A percentile compares a stretch with the other conserved stretches of the same genome.
phyloP scores from a whole-genome alignment of 345 rosid genomes.

The Eucalyptus marginata region DNA sequence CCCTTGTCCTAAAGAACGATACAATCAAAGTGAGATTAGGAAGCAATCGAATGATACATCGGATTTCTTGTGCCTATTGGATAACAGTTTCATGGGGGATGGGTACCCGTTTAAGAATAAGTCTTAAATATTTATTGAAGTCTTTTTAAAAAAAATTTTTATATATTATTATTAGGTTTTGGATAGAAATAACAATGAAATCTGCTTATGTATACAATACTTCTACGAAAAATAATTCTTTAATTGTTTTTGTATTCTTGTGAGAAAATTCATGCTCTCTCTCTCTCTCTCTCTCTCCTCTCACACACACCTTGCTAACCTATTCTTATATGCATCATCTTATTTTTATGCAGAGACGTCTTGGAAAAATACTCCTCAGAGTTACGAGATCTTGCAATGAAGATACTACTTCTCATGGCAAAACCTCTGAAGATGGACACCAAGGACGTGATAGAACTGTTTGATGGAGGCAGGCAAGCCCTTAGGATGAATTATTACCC shows the following conservation, averaged over 20 bases:
- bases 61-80: background rate
- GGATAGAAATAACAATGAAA: background rate
- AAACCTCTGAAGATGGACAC: background rate
- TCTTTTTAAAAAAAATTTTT: no score
- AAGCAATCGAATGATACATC: background rate
- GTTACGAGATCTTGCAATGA: background rate
- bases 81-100: background rate
- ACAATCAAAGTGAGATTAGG: background rate
- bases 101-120: background rate
- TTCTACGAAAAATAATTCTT: no score
- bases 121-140: background rate
- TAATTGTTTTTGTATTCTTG: no score
- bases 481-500: background rate
- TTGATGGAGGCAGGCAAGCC: background rate
- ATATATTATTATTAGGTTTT: background rate
- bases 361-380: background rate
- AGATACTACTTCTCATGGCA: background rate
- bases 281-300: background rate
- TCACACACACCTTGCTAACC: no score
- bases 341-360: background rate
- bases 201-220: accelerated
- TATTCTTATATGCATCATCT: background rate
- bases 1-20: background rate
- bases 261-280: background rate
- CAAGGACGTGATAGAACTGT: background rate